Evolutionary conservation across 2,329 filamentous ascomycete genomes (phyloP).

Genomic region (Colletotrichum euphorbiae): DNA sequence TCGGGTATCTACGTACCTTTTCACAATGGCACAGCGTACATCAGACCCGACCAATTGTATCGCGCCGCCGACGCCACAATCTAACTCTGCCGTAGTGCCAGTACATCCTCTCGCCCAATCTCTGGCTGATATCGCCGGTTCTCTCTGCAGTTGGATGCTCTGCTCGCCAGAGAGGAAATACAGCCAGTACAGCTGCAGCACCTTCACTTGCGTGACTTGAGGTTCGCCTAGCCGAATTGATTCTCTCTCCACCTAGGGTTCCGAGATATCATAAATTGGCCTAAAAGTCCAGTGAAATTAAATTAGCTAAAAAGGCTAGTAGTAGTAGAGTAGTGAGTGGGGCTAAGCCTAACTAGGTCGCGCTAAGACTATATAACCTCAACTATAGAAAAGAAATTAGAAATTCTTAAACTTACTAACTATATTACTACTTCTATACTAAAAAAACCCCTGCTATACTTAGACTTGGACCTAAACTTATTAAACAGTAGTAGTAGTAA

Average conservation of each 20-base stretch:
- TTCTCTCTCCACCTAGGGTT: slow-evolving; percentile 25
- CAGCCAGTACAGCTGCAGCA: neutral
- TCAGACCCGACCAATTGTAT: slow-evolving; percentile 1
- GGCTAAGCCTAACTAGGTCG: too few relatives aligned
- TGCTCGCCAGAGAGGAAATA: neutral
- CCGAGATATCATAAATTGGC: too few relatives aligned
- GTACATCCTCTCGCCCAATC: neutral
- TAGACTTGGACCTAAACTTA: too few relatives aligned
- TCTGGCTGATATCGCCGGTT: neutral
- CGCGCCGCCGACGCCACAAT: neutral
- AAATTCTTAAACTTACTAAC: too few relatives aligned
- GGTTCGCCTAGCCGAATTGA: slow-evolving; percentile 31
- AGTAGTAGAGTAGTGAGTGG: too few relatives aligned
- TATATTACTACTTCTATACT: too few relatives aligned
- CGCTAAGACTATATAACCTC: too few relatives aligned
- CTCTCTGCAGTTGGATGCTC: neutral
- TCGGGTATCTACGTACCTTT: neutral
- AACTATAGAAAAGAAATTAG: too few relatives aligned
- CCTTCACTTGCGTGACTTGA: slow-evolving; percentile 11
- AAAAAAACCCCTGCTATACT: too few relatives aligned
- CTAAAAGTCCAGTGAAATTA: too few relatives aligned
- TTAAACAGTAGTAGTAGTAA: too few relatives aligned
- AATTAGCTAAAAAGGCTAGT: too few relatives aligned
- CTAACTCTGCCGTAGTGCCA: slow-evolving; percentile 1
- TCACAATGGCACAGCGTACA: neutral